Base-by-base conservation (phyloP, 768 basidiomycete genomes). In the Glaciozyma antarctica region DNA sequence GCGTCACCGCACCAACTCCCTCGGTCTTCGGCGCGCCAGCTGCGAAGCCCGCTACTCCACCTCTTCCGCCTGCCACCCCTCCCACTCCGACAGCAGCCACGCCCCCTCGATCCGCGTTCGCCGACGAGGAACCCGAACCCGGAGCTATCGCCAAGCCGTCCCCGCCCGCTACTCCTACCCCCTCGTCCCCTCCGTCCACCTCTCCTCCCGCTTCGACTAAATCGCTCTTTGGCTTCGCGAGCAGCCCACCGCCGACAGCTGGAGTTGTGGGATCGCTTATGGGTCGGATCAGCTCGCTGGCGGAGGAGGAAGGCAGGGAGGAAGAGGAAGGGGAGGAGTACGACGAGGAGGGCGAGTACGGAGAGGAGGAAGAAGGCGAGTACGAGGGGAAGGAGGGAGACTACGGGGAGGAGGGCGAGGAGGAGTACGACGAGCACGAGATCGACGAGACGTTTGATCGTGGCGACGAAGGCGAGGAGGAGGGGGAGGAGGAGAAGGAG, bases 211-310 rank as follows among this genome's bases (percentile, higher is more conserved):
- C 47, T 2, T 32, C 55, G 38, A 56, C 57, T 24, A 58, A 58
- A 24, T 43, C 38, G 15, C 57, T 58, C 24, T 58, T 58, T 22
- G 57, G 57, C 5, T 58, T 58, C 26, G 38, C 57, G 16, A 44
- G 53, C 53, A 54, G 53, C 21, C 53, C 53, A 15, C 53, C 53
- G 22, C n/a, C 49, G n/a, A 10, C 49, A 24, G 6, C 22, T 24
- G 49, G 49, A 8, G 2, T 13, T 15, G 49, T 24, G 5, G 17
- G 53, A 10, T 54, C 53, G 16, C 30, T 54, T 30, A 16, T 54
- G 3, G 28, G 28, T 9, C 12, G 53, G 19, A 26, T 54, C 28
- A 30, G 28, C 21, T 17, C 28, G 6, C 5, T n/a, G 13, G n/a
- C 12, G 13, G 43, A 24, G 26, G 57, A 26, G 24, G 43, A 58